phyloP scores from a whole-genome alignment of 768 basidiomycete genomes.

The Tricholomella constricta region DNA sequence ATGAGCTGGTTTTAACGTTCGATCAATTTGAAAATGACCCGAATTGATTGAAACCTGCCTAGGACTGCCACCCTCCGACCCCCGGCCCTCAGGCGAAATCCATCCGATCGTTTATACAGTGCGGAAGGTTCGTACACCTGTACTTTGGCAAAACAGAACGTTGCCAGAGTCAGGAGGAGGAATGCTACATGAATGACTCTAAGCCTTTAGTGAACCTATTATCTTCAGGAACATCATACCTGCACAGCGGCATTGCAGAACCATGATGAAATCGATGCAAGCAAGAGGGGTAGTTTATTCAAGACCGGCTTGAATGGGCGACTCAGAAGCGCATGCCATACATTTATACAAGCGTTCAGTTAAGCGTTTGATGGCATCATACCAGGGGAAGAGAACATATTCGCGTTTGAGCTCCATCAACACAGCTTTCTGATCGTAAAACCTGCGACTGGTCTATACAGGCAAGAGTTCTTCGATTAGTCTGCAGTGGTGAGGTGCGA shows the following conservation, averaged over 20 bases:
- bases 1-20: constrained; percentile 4
- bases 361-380: constrained; percentile 2
- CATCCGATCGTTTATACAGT: constrained; percentile 11
- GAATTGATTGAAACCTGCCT: constrained; percentile 1
- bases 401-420: constrained; percentile 5
- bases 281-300: not conserved
- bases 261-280: constrained; percentile 6
- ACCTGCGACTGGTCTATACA: too few relatives aligned
- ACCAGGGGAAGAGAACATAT: not conserved
- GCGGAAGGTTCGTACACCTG: constrained; percentile 13
- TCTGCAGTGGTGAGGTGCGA: too few relatives aligned
- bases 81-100: constrained; percentile 12
- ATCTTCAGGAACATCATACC: constrained; percentile 1
- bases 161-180: constrained; percentile 7
- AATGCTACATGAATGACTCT: constrained; percentile 3
- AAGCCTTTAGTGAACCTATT: not conserved
- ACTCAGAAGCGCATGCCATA: not conserved
- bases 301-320: constrained; percentile 20
- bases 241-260: constrained; percentile 16
- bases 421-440: too few relatives aligned
- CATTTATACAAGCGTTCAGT: constrained; percentile 3
- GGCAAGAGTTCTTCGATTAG: too few relatives aligned
- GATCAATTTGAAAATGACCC: not conserved
- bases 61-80: constrained; percentile 14
- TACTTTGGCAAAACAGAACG: constrained; percentile 9